A percentile compares a stretch with the other conserved stretches of the same genome.
Evolutionary conservation across 1,284 basidiomycete genomes (phyloP).

Genomic region (Apiotrichum mycotoxinovorans): DNA sequence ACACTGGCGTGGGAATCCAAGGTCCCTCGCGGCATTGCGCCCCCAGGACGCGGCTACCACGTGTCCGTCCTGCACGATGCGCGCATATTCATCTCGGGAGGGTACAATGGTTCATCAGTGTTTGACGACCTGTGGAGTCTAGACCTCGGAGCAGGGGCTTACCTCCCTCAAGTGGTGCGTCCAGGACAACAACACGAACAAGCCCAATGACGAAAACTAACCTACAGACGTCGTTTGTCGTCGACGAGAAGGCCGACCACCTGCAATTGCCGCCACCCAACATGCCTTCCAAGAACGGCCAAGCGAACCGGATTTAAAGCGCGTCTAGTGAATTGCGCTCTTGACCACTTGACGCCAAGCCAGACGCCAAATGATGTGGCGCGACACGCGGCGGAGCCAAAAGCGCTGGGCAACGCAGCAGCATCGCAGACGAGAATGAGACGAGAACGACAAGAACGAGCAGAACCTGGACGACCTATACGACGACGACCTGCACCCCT

Average conservation of each 20-base stretch:
- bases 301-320: slow-evolving; percentile 6
- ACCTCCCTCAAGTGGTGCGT: slow-evolving; percentile 75
- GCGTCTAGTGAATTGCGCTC: not conserved
- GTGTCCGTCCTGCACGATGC: slow-evolving; percentile 75
- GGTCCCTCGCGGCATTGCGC: slow-evolving; percentile 61
- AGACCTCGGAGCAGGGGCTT: slow-evolving; percentile 81
- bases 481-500: not conserved
- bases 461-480: not conserved
- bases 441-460: not conserved
- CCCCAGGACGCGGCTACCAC: slow-evolving; percentile 69
- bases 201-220: not conserved
- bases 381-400: too few relatives aligned
- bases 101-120: slow-evolving; percentile 75
- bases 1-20: slow-evolving; percentile 55
- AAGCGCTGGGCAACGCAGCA: not conserved
- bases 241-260: slow-evolving; percentile 36
- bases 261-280: not conserved
- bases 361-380: too few relatives aligned
- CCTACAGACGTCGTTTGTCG: slow-evolving; percentile 41
- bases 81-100: slow-evolving; percentile 79
- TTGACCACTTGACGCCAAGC: too few relatives aligned
- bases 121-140: slow-evolving; percentile 81
- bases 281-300: slow-evolving; percentile 9
- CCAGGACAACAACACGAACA: not conserved
- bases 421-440: not conserved